These are phyloP conservation scores for Chlamydomonas sphaeroides DNA, from an alignment of 139 green algal genomes.

Conservation along the genomic window DNA sequence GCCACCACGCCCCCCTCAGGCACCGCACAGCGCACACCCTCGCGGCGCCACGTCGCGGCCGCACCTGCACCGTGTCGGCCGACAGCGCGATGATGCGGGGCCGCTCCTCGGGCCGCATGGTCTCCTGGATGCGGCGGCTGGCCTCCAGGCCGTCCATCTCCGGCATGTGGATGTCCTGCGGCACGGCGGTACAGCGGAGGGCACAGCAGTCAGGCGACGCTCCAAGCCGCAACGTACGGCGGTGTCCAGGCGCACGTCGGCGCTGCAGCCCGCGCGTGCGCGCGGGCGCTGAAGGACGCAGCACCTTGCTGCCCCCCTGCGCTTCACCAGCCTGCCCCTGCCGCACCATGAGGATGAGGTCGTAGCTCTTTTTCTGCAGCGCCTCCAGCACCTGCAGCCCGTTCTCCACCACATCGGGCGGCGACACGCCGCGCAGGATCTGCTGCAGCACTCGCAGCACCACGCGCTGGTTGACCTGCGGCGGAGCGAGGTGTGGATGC, in stretches of 20 bases:
- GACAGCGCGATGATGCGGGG: slow-evolving; percentile 77
- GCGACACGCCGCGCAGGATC: slow-evolving; percentile 49
- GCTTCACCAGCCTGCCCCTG: slow-evolving; percentile 55
- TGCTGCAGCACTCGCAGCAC: slow-evolving; percentile 69
- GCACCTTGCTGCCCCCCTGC: too few species aligned
- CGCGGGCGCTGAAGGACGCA: too few species aligned
- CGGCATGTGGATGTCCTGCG: slow-evolving; percentile 59
- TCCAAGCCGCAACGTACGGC: too few species aligned
- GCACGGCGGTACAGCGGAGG: too few species aligned
- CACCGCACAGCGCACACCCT: too few species aligned
- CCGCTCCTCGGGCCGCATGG: slow-evolving; percentile 45
- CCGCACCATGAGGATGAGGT: slow-evolving; percentile 90
- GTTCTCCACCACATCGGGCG: slow-evolving; percentile 70
- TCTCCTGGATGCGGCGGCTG: slow-evolving; percentile 60
- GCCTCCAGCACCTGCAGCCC: slow-evolving; percentile 60
- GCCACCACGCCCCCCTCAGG: too few species aligned
- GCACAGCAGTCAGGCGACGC: too few species aligned
- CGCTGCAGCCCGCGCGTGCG: too few species aligned
- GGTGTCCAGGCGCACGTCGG: too few species aligned
- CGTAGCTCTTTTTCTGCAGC: slow-evolving; percentile 64
- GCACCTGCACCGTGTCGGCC: slow-evolving; percentile 69
- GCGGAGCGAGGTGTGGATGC: too few species aligned
- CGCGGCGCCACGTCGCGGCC: background rate
- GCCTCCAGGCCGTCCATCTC: slow-evolving; percentile 84
- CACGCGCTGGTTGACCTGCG: slow-evolving; percentile 70